These are phyloP conservation scores for Rhexocercosporidium sp. DNA, from an alignment of 2,329 filamentous ascomycete species.

Conservation along the genomic window DNA sequence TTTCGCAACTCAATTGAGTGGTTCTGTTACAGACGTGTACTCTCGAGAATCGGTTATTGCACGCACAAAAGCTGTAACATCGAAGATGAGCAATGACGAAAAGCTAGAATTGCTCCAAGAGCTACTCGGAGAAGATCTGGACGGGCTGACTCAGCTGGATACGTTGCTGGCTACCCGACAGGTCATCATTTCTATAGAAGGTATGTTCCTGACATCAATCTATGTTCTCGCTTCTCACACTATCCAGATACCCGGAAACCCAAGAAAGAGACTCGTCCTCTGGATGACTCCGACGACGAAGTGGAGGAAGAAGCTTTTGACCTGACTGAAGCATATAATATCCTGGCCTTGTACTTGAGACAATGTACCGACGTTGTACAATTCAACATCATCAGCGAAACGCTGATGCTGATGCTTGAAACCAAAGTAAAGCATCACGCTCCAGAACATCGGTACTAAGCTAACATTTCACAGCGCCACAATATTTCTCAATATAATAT, in stretches of 20 bases:
- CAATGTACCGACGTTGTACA: conserved; percentile 34
- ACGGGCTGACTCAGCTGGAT: conserved; percentile 29
- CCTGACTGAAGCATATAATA: conserved; percentile 36
- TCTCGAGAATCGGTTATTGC: conserved; percentile 33
- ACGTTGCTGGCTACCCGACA: conserved; percentile 35
- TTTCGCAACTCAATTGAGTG: conserved; percentile 5
- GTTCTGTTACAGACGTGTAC: conserved; percentile 29
- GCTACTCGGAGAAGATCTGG: conserved; percentile 25
- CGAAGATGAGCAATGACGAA: conserved; percentile 26
- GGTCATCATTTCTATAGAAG: conserved; percentile 37
- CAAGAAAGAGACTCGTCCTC: neutral
- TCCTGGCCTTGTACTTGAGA: conserved; percentile 32
- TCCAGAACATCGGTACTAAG: neutral
- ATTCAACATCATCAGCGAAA: conserved; percentile 41
- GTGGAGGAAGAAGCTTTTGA: conserved; percentile 29
- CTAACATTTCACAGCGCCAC: conserved; percentile 31
- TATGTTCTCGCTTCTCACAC: neutral
- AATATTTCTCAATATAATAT: conserved; percentile 42
- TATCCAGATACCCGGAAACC: conserved; percentile 31
- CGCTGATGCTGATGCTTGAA: conserved; percentile 40
- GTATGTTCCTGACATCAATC: conserved; percentile 23
- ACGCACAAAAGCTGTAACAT: conserved; percentile 21
- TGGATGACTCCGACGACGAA: conserved; percentile 17
- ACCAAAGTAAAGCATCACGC: conserved; percentile 38
- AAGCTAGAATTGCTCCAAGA: conserved; percentile 35